Percentiles rank a stretch among this genome's conserved stretches.
These are phyloP conservation scores for Hypomyces rosellus DNA, from an alignment of 2,329 filamentous ascomycete species.

Conservation along the genomic window DNA sequence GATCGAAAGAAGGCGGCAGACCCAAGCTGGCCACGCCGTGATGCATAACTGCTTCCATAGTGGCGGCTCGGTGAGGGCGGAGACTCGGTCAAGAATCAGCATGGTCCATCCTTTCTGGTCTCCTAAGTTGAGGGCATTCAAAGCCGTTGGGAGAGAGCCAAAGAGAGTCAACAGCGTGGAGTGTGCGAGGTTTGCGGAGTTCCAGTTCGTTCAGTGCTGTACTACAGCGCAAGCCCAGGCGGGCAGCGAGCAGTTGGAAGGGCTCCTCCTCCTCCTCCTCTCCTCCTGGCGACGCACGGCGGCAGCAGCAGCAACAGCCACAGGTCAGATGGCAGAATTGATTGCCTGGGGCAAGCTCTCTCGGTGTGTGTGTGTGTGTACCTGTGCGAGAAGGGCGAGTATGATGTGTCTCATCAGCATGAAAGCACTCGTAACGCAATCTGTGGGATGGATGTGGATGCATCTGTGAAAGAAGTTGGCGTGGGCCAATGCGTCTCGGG, in stretches of 20 bases:
- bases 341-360: background rate
- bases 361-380: no score
- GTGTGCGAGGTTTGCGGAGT: conserved; percentile 4
- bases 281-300: background rate
- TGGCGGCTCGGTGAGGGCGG: conserved; percentile 10
- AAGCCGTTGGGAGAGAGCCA: background rate
- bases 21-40: conserved; percentile 3
- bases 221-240: background rate
- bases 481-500: no score
- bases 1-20: conserved; percentile 1
- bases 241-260: conserved; percentile 2
- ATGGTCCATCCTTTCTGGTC: conserved; percentile 14
- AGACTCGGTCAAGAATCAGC: conserved; percentile 12
- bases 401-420: background rate
- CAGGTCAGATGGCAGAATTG: conserved; percentile 1
- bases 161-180: background rate
- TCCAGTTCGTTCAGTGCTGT: background rate
- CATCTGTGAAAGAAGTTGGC: background rate
- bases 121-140: conserved; percentile 7
- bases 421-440: background rate
- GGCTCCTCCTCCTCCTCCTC: background rate
- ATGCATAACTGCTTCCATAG: conserved; percentile 15
- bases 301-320: background rate
- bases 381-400: background rate
- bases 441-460: background rate